Evolutionary conservation across 768 basidiomycete genomes (phyloP), one percentile per base, ranked within the genome.

Genomic region (Trametes punicea): DNA sequence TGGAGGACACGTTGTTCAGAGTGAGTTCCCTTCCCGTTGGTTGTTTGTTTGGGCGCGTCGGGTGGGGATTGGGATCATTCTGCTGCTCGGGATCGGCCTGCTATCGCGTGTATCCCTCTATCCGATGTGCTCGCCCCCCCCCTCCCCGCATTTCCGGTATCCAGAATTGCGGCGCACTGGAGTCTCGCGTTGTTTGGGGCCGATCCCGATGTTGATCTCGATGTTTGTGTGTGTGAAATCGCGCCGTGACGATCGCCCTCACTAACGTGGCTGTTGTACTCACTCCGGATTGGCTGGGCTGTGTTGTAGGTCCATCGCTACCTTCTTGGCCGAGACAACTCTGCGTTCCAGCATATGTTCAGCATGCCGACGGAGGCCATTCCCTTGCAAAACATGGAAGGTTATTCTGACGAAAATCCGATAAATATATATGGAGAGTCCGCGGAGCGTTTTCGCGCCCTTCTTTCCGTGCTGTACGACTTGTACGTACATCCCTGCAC

Each of bases 1-100:
- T 89, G 11, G 77, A 80, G 56, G 77, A 83, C 62, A 82, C 79
- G 9, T 67, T 90, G 53, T 90, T 90, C 70, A 88, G 86, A 64
- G 87, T 86, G 59, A 29, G 79, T 70, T 50, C 23, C 26, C 26
- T 18, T n/a, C 42, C 27, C 36, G 29, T 55, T 8, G 34, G 34
- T 15, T 36, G 34, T 46, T 29, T 33, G 36, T 25, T 34, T 44
- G 57, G 18, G 45, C 45, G 40, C 51, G 30, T 33, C 23, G 26
- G 52, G 9, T 4, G 20, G 11, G 44, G 18, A n/a, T n/a, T 46
- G 51, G 40, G 16, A 42, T 30, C 51, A 44, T 11, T n/a, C 10
- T 18, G n/a, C 13, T 27, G 50, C 39, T 26, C 40, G 46, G 30
- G 46, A 53, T 50, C 40, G 27, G 30, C 41, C 33, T 27, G 6